Evolutionary conservation across 257 asterid genomes (phyloP), one percentile per base, ranked within the genome.

Genomic region (Apocynum venetum): DNA sequence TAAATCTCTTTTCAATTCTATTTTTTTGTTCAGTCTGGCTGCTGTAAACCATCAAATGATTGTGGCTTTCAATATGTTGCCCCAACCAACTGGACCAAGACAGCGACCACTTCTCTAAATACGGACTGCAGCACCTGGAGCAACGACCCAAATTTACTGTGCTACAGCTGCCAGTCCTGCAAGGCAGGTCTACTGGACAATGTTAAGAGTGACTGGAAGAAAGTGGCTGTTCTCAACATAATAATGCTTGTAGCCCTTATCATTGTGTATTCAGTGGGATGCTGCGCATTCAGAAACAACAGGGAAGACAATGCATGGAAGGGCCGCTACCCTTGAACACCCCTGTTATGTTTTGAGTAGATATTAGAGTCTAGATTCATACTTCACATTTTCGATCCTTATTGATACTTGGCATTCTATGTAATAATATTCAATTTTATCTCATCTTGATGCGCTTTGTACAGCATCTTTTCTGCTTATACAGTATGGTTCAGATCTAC

Each of bases 151-250:
- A 86, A 36, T 0, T 3, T 3, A 0, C 64, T 95, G 78, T 95
- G 99, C 93, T 95, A 90, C 77, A 56, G 51, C 77, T 95, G 99
- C 82, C 59, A 87, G 52, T 85, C 99, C 0, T 95, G 99, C 90
- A 93, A 90, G 82, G 99, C 98, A 0, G 99, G 99, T 68, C 83
- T 95, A 53, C 89, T 95, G 74, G 99, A 91, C 78, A 93, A 91
- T 86, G 53, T 92, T 72, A 95, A 91, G 94, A 87, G 87, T 14
- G 89, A 88, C 74, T 93, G 97, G 99, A 95, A 85, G 80, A 93
- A 64, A 85, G 92, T 88, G 80, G 97, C 99, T 8, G 80, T 91
- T 25, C 73, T 95, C 80, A 93, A 93, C 86, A 78, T 88, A 73
- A 61, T 90, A 41, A 85, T 91, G 85, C 94, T 93, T 59, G 85